Evolutionary conservation across 1,284 basidiomycete genomes (phyloP).

Genomic region (Wallemia ichthyophaga): DNA sequence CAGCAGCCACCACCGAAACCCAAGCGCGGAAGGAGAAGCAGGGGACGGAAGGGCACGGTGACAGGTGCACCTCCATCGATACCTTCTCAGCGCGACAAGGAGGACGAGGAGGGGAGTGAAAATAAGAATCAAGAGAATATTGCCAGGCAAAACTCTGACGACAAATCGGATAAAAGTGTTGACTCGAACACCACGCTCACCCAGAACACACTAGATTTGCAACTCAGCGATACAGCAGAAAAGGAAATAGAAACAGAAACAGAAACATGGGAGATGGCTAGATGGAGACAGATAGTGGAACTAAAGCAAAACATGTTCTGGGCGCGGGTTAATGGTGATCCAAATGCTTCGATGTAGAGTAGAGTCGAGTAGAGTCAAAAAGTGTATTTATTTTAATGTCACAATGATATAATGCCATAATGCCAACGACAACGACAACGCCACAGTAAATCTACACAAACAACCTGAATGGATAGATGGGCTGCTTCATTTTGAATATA

Average conservation of each 20-base stretch:
- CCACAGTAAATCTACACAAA: constrained; percentile 22
- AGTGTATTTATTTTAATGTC: background rate
- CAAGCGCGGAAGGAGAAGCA: background rate
- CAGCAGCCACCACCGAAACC: background rate
- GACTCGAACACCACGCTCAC: background rate
- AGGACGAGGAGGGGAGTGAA: background rate
- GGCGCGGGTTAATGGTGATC: background rate
- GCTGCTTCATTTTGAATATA: constrained; percentile 74
- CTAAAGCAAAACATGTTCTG: background rate
- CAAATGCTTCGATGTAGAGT: background rate
- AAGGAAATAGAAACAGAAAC: background rate
- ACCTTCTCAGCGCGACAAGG: background rate
- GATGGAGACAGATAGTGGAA: background rate
- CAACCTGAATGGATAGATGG: constrained; percentile 48
- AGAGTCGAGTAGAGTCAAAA: too few relatives aligned
- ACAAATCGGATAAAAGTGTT: background rate
- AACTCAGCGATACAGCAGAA: background rate
- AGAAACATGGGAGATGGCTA: background rate
- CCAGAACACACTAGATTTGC: background rate
- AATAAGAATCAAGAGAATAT: background rate
- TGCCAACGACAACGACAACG: too few relatives aligned
- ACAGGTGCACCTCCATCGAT: background rate
- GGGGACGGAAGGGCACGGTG: background rate
- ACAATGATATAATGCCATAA: too few relatives aligned
- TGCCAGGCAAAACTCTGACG: background rate